Conservation (phyloP, 139 green algal species). For the Coelastrella sp. region DNA sequence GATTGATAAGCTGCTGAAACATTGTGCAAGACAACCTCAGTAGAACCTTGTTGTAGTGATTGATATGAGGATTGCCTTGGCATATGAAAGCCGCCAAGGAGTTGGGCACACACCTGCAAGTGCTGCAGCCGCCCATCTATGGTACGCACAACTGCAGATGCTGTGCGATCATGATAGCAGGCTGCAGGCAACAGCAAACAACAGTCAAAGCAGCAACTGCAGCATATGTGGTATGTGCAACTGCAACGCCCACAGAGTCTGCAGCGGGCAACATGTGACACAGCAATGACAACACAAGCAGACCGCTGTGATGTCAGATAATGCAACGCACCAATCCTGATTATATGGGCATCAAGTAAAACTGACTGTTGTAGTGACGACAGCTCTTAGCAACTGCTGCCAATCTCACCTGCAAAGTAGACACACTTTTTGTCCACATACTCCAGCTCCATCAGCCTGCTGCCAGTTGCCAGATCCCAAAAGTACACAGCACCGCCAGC, state of each 20-base stretch:
- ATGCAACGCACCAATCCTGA: neutral
- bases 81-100: too few species aligned
- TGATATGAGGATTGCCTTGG: too few species aligned
- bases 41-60: too few species aligned
- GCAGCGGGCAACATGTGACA: too few species aligned
- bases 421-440: constrained; percentile 50
- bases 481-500: constrained; percentile 49
- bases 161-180: neutral
- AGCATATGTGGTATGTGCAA: too few species aligned
- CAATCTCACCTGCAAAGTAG: constrained; percentile 35
- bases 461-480: constrained; percentile 38
- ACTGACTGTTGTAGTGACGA: neutral
- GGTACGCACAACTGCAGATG: constrained; percentile 27
- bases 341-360: neutral
- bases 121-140: constrained; percentile 43
- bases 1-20: too few species aligned
- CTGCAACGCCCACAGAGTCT: too few species aligned
- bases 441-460: constrained; percentile 38
- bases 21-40: too few species aligned
- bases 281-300: neutral
- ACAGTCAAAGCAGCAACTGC: too few species aligned
- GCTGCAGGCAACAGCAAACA: constrained; percentile 11
- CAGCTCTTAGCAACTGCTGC: neutral
- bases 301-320: neutral
- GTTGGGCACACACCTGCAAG: neutral